Conservation (phyloP, 2,329 filamentous ascomycete species). For the Calonectria ilicicola region DNA sequence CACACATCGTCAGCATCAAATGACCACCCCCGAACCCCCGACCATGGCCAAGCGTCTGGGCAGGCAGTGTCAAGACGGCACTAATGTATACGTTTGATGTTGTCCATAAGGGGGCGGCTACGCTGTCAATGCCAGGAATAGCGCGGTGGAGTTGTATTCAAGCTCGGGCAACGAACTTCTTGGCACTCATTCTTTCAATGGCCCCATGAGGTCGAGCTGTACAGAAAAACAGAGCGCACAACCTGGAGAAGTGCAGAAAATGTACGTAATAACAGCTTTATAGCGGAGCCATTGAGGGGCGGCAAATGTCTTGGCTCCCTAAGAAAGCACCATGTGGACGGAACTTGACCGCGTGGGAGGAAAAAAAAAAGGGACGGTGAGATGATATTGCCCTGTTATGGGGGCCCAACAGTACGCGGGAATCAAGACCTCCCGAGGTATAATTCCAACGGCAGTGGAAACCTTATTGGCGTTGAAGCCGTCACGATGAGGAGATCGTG, state of each 20-base stretch:
- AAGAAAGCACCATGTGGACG: slow-evolving; percentile 10
- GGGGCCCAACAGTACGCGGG: not conserved
- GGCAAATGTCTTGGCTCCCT: slow-evolving; percentile 15
- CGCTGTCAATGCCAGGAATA: not conserved
- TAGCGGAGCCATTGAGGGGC: slow-evolving; percentile 24
- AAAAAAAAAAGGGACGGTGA: not conserved
- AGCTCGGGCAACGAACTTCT: slow-evolving; percentile 14
- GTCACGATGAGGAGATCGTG: slow-evolving; percentile 33
- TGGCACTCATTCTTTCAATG: slow-evolving; percentile 8
- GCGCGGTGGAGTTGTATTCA: slow-evolving; percentile 10
- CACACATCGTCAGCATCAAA: not conserved
- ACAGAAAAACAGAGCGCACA: slow-evolving; percentile 6
- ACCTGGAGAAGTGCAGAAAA: slow-evolving; percentile 13
- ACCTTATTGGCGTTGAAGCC: slow-evolving; percentile 30
- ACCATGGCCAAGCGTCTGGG: not conserved
- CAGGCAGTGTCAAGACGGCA: slow-evolving; percentile 1
- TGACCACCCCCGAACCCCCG: not conserved
- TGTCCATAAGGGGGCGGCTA: slow-evolving; percentile 9
- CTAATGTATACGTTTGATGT: slow-evolving; percentile 11
- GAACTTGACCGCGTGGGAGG: slow-evolving; percentile 26
- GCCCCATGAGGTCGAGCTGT: not conserved
- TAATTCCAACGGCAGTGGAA: slow-evolving; percentile 4
- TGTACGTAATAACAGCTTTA: slow-evolving; percentile 27
- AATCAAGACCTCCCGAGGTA: not conserved
- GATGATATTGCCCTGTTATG: not conserved